Evolutionary conservation across 1,284 basidiomycete species (phyloP), one percentile per base, ranked within the genome.

Genomic region (Ustilago loliicola): DNA sequence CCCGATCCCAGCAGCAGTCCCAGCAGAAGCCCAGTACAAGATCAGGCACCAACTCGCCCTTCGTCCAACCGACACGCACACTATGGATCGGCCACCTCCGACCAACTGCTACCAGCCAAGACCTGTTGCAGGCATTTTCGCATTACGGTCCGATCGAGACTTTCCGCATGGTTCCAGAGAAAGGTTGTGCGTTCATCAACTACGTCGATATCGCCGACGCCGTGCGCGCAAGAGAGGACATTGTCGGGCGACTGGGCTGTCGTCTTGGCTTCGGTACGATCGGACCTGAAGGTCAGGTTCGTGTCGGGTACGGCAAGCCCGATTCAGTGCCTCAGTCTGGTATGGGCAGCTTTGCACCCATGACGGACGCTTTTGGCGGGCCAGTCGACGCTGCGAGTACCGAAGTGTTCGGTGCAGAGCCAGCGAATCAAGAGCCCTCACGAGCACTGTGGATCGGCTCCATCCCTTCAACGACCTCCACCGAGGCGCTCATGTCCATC

Each of bases 131-230:
- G 76, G 94, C 96, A 19, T 99, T 99, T 87, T 93, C 94, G 21
- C 93, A 93, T 0, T 98, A 98, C 85, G 96, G 96, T 58, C 93
- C 95, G 17, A 98, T 98, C 77, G 96, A 98, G 88, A 96, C 94
- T 81, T 89, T 98, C 85, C 90, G 96, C 76, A 89, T 98, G 82
- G 89, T 98, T 54, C 95, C 95, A 2, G 96, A 98, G 88, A 98
- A 99, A 94, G 95, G 96, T 86, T 99, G 97, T 86, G 96, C 96
- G 10, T 99, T 99, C 86, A 95, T 99, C 87, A 99, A 99, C 87
- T 99, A 96, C 85, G 93, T 97, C 63, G 96, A 97, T 80, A 92
- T 94, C 84, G 90, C 91, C 1, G 96, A 98, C 87, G 97, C 96
- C 21, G 92, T 98, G 70, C 92, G 93, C 65, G 96, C 96, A 7